Conservation (phyloP, 148 eudicot species). For the Rhododendron molle region DNA sequence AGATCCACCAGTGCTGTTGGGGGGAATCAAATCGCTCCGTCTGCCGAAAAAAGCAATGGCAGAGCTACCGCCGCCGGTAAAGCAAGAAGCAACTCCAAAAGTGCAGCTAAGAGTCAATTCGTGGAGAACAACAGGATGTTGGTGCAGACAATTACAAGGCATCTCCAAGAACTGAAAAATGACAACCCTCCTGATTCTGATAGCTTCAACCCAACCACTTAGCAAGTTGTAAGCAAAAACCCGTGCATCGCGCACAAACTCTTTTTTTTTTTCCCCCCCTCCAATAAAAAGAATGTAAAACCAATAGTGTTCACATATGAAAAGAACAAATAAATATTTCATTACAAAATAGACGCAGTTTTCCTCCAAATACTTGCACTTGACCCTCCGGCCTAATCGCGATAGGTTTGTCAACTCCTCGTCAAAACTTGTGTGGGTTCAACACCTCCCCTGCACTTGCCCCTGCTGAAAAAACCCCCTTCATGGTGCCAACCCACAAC, state of each 20-base stretch:
- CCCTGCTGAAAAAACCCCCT: not conserved
- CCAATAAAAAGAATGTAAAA: not conserved
- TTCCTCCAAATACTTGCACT: not conserved
- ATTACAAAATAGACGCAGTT: not conserved
- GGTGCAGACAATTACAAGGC: conserved; percentile 9
- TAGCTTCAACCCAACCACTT: not conserved
- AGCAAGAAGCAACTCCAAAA: not conserved
- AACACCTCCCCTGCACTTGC: not conserved
- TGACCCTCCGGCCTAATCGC: not conserved
- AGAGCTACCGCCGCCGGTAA: not conserved
- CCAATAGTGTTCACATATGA: not conserved
- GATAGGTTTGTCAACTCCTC: not conserved
- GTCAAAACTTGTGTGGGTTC: not conserved
- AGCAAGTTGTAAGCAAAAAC: not conserved
- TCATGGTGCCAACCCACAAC: too few relatives aligned
- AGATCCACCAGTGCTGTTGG: not conserved
- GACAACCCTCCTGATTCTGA: conserved; percentile 4
- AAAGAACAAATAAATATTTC: not conserved
- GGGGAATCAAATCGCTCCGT: not conserved
- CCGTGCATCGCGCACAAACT: not conserved
- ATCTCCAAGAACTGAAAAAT: conserved; percentile 12
- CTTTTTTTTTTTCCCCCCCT: not conserved
- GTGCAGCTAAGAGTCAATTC: not conserved
- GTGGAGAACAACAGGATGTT: not conserved
- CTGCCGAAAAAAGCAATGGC: not conserved